These are phyloP conservation scores for Bremia lactucae DNA, from an alignment of 352 stramenopile species.

Conservation along the genomic window DNA sequence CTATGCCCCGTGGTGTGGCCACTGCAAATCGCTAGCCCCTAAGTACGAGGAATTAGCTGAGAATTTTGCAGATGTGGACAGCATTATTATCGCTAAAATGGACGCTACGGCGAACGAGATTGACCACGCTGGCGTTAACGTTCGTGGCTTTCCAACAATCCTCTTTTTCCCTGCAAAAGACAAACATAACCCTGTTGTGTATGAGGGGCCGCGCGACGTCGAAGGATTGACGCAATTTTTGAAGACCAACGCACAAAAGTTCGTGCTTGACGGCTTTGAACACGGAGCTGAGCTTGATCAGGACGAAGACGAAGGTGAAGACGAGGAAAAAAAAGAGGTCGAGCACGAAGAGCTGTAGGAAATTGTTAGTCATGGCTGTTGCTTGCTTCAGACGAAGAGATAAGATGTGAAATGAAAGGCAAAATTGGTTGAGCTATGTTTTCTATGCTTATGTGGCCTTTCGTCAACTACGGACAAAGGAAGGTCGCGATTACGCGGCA, in stretches of 20 bases:
- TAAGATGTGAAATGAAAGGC: slow-evolving; percentile 19
- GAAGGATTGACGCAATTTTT: slow-evolving; percentile 80
- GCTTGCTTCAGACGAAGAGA: slow-evolving; percentile 15
- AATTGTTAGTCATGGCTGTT: slow-evolving; percentile 17
- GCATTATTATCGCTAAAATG: slow-evolving; percentile 92
- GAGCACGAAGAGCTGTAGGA: slow-evolving; percentile 37
- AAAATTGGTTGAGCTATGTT: slow-evolving; percentile 8
- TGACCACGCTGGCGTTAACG: slow-evolving; percentile 80
- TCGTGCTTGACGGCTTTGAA: slow-evolving; percentile 49
- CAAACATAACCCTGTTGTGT: slow-evolving; percentile 79
- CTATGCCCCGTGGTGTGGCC: slow-evolving; percentile 87
- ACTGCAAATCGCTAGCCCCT: slow-evolving; percentile 87
- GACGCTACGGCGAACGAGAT: slow-evolving; percentile 93
- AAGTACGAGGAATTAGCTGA: slow-evolving; percentile 87
- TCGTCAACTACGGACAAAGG: neutral
- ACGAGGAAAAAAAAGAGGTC: slow-evolving; percentile 15
- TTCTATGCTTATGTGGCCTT: neutral
- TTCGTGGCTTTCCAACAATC: slow-evolving; percentile 91
- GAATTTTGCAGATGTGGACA: slow-evolving; percentile 83
- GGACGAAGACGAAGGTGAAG: slow-evolving; percentile 6
- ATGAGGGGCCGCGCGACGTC: slow-evolving; percentile 77
- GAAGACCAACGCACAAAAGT: slow-evolving; percentile 83
- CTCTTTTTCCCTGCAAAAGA: slow-evolving; percentile 90
- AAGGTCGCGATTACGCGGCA: too few relatives aligned
- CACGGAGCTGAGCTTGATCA: slow-evolving; percentile 36